These are phyloP conservation scores for Mycosphaerella arachidis DNA, from an alignment of 2,329 filamentous ascomycete species.

Conservation along the genomic window DNA sequence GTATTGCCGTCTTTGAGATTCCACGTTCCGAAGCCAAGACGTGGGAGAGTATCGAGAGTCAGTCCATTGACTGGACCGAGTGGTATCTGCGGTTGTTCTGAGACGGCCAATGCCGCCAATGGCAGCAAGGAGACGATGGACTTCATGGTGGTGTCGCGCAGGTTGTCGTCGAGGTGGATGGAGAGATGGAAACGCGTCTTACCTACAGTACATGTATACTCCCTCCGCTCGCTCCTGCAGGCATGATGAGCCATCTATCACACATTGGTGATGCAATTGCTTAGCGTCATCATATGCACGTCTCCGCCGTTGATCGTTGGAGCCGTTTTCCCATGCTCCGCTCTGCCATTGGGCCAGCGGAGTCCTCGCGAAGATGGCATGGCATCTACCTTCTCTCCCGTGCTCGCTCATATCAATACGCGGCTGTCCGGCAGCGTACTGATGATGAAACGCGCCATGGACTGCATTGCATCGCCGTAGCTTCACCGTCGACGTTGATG, in stretches of 20 bases:
- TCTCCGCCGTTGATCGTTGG: background rate
- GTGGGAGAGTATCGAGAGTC: slow-evolving; percentile 30
- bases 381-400: background rate
- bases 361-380: background rate
- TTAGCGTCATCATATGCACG: slow-evolving; percentile 2
- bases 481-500: too few relatives aligned
- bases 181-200: background rate
- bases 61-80: slow-evolving; percentile 19
- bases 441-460: too few relatives aligned
- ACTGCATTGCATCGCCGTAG: too few relatives aligned
- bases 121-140: slow-evolving; percentile 15
- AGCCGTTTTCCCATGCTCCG: background rate
- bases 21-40: slow-evolving; percentile 39
- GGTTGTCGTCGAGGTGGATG: background rate
- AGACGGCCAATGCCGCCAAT: slow-evolving; percentile 21
- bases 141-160: slow-evolving; percentile 13
- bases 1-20: slow-evolving; percentile 34
- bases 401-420: too few relatives aligned
- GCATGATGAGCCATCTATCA: background rate
- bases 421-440: too few relatives aligned
- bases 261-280: background rate
- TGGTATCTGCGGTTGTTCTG: slow-evolving; percentile 21
- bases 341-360: background rate
- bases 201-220: background rate
- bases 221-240: background rate